Base-by-base conservation (phyloP, 2,329 filamentous ascomycete species). In the Calcarisporium arbuscula region DNA sequence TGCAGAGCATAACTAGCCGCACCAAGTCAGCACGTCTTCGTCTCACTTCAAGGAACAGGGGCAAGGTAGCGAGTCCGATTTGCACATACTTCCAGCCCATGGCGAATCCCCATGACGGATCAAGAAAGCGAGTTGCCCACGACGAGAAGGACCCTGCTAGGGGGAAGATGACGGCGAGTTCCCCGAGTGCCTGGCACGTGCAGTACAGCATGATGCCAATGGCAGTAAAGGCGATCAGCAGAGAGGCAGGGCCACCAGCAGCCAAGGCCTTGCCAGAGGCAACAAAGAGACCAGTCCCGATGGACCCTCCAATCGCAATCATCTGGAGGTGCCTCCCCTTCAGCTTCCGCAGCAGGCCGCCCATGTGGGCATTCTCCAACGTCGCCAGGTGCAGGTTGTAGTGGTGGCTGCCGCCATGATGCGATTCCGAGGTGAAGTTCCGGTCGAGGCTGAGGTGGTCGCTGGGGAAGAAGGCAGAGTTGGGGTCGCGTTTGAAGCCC, bases 291-390 rank as follows among this genome's bases (percentile, higher is more conserved):
- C 88, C 88, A 19, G 84, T 89, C 76, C 83, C 85, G 49, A 95
- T 94, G 10, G 84, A 90, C 28, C 88, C 88, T 48, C 88, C 88
- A 47, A 95, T 94, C 12, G 90, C 90, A 68, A 95, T 95, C 89
- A 95, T 95, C 65, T 95, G 89, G 54, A 95, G 56, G 65, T 95
- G 90, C 32, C 87, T 72, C 16, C 80, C 79, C 62, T 92, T 90
- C 46, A 94, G 63, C 56, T 78, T 80, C 50, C 87, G 72, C 32
- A 83, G 77, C 31, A 95, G 69, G 9, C n/a, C n/a, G n/a, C 82
- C 77, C 30, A 85, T 81, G 45, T 80, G 72, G 4, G 85, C 83
- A 2, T 86, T 89, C 53, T 87, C 81, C 44, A 85, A 62, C 52
- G 85, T 72, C 30, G 74, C 77, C 48, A 62, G 60, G 21, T 65